Evolutionary conservation across 2,329 filamentous ascomycete species (phyloP).

Genomic region (Colletotrichum sp.): DNA sequence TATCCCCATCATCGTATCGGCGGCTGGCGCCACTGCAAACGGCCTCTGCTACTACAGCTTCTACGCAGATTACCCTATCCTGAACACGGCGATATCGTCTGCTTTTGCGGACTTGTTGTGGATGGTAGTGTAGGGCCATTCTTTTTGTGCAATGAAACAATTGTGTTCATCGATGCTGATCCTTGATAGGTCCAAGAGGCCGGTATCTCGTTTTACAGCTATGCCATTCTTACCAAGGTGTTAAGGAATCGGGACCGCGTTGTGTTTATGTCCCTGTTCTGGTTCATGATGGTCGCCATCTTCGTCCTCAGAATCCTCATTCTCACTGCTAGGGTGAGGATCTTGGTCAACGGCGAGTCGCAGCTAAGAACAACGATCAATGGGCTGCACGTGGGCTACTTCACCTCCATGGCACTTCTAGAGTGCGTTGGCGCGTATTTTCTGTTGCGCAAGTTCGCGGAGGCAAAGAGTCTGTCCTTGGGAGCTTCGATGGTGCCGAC

Average conservation of each 20-base stretch:
- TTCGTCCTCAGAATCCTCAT: constrained; percentile 36
- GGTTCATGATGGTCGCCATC: constrained; percentile 60
- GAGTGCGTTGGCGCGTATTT: constrained; percentile 45
- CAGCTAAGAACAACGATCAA: constrained; percentile 25
- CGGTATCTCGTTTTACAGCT: constrained; percentile 52
- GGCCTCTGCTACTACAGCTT: constrained; percentile 28
- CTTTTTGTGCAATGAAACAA: background rate
- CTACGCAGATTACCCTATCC: constrained; percentile 30
- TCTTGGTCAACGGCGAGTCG: constrained; percentile 27
- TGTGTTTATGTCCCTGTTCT: constrained; percentile 58
- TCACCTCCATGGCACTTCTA: constrained; percentile 41
- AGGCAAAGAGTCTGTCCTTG: constrained; percentile 31
- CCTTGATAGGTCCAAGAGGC: constrained; percentile 43
- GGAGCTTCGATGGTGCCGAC: constrained; percentile 31
- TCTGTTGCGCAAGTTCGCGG: constrained; percentile 40
- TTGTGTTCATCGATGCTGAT: background rate
- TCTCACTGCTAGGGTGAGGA: background rate
- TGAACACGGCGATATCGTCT: constrained; percentile 36
- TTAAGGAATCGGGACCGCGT: constrained; percentile 44
- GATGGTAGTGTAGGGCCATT: constrained; percentile 35
- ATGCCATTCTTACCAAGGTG: constrained; percentile 55
- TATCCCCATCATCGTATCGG: constrained; percentile 43
- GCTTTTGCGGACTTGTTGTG: constrained; percentile 43
- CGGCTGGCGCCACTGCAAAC: constrained; percentile 42
- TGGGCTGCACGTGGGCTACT: constrained; percentile 45